Conservation (phyloP, 2,329 filamentous ascomycete species). For the Colletotrichum salicis region DNA sequence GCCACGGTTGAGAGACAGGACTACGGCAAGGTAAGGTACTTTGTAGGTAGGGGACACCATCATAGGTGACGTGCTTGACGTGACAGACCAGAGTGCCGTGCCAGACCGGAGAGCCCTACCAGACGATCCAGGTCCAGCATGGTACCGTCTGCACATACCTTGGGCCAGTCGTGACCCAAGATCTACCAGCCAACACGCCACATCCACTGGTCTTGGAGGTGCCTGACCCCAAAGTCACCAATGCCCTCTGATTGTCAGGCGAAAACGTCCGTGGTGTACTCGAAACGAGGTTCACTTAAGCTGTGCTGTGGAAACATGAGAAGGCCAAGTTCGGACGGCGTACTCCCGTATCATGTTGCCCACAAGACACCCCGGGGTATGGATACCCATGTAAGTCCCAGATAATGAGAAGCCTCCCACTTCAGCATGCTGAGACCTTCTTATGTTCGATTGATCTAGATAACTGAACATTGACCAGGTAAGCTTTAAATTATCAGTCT, state of each 20-base stretch:
- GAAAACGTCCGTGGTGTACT: background rate
- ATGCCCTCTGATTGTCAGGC: background rate
- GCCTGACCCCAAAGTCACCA: background rate
- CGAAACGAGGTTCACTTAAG: background rate
- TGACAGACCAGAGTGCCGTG: too few relatives aligned
- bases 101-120: too few relatives aligned
- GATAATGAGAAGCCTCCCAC: background rate
- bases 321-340: background rate
- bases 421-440: background rate
- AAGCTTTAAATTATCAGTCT: background rate
- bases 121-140: too few relatives aligned
- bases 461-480: background rate
- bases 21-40: too few relatives aligned
- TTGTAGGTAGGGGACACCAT: too few relatives aligned
- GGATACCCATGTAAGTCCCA: background rate
- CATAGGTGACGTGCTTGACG: too few relatives aligned
- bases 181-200: too few relatives aligned
- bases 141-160: too few relatives aligned
- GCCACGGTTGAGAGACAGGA: too few relatives aligned
- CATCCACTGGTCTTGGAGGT: background rate
- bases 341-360: background rate
- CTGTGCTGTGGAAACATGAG: background rate
- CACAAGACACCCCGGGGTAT: background rate
- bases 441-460: background rate
- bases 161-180: too few relatives aligned